phyloP scores from a whole-genome alignment of 371 early-diverging fungal species.

The Mucor circinelloides region DNA sequence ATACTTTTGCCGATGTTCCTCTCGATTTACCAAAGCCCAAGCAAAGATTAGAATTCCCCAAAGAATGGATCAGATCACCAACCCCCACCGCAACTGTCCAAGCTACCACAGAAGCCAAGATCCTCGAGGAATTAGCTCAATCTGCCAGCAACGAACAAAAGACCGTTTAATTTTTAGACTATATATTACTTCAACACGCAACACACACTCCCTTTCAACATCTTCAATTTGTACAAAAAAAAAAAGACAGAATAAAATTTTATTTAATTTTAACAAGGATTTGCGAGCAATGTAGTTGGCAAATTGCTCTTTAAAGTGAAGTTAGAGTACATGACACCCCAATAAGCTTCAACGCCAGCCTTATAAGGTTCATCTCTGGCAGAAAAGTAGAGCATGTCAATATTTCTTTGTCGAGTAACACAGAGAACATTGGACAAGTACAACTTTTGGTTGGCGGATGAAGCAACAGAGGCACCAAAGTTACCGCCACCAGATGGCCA shows the following conservation, averaged over 20 bases:
- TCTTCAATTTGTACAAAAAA: conserved; percentile 1
- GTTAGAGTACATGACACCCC: conserved; percentile 51
- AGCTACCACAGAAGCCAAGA: not conserved
- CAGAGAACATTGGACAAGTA: conserved; percentile 50
- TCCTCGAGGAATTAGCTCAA: not conserved
- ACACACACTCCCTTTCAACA: not conserved
- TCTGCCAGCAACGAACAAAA: not conserved
- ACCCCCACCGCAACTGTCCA: not conserved
- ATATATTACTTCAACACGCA: not conserved
- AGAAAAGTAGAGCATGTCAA: conserved; percentile 62
- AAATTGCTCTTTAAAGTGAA: conserved; percentile 20
- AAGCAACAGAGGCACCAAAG: conserved; percentile 51
- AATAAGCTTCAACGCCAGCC: conserved; percentile 58
- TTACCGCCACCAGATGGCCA: conserved; percentile 65
- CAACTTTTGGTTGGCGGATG: conserved; percentile 51
- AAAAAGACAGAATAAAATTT: conserved; percentile 3
- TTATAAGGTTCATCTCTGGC: conserved; percentile 67
- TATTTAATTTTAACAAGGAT: conserved; percentile 8
- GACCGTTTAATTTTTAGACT: not conserved
- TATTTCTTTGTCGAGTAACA: conserved; percentile 43
- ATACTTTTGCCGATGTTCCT: conserved; percentile 65
- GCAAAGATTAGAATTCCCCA: conserved; percentile 62
- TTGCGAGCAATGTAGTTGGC: conserved; percentile 1
- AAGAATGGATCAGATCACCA: conserved; percentile 56
- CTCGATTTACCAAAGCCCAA: conserved; percentile 60